Base-by-base conservation (phyloP, 2,329 filamentous ascomycete genomes). In the Cladobotryum protrusum region DNA sequence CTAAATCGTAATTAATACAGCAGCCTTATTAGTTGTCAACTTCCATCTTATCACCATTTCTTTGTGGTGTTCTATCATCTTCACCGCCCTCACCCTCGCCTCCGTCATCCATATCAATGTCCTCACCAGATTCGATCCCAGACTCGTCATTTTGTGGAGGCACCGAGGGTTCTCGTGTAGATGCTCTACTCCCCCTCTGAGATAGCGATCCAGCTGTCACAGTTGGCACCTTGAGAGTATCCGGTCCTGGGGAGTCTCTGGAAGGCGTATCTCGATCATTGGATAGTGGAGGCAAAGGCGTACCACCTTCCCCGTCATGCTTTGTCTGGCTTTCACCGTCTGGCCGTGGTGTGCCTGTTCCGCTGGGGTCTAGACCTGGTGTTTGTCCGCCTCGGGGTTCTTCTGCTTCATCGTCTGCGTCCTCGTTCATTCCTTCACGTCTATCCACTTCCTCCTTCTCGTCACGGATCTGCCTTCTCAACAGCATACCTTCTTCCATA, bases 401-500 rank as follows among this genome's bases (percentile, higher is more conserved):
- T 48, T 77, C 77, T 5, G 67, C 78, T 13, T 77, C 75, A 29
- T 83, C 82, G 57, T 85, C 84, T 14, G 74, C 79, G 43, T 82
- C 84, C 56, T 82, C 83, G 50, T 82, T 79, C 82, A 89, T 89
- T 29, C 89, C 89, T 67, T 95, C 89, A 48, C 89, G 80, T 39
- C 89, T 77, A 69, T 96, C 90, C 0, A 93, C 88, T 69, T 96
- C 90, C 66, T 96, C 91, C 71, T 96, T 95, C 74, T 96, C 92
- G 62, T 96, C 91, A 53, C 90, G 83, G 62, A 97, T 96, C 65
- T 95, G 77, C 44, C 88, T 78, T 51, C 91, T 76, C 66, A 97
- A 77, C 56, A 88, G 78, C 79, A 87, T 87, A n/a, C 89, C 89
- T 72, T 96, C 92, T 52, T 91, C 87, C 64, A 96, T 87, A 61